Conservation (phyloP, 345 rosid genomes). For the Fremontodendron californicum region DNA sequence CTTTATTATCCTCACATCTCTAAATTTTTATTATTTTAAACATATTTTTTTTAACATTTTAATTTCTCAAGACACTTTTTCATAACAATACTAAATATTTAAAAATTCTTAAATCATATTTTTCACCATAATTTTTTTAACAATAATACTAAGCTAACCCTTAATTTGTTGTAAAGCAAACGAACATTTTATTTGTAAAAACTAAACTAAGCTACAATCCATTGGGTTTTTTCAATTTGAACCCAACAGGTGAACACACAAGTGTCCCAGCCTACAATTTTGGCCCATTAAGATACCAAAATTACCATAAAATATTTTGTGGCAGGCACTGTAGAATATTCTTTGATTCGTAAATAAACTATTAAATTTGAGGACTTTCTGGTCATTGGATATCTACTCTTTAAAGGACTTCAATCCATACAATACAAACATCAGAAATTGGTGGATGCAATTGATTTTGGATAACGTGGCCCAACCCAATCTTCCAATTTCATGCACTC, state of each 20-base stretch:
- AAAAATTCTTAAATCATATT: too few relatives aligned
- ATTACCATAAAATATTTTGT: constrained; percentile 1
- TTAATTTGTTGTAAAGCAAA: too few relatives aligned
- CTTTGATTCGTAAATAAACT: constrained; percentile 15
- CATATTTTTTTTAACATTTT: too few relatives aligned
- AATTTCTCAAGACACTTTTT: too few relatives aligned
- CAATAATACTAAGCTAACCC: too few relatives aligned
- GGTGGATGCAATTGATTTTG: constrained; percentile 59
- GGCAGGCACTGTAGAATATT: constrained; percentile 22
- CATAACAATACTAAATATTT: too few relatives aligned
- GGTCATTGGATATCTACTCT: neutral
- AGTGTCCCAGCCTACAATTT: neutral
- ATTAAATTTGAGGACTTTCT: neutral
- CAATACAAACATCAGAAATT: constrained; percentile 29
- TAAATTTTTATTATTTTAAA: too few relatives aligned
- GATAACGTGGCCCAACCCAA: constrained; percentile 63
- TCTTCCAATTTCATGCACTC: constrained; percentile 38
- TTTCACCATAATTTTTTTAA: too few relatives aligned
- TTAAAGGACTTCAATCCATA: constrained; percentile 4
- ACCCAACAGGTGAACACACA: too few relatives aligned
- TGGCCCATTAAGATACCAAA: neutral
- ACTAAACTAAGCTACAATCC: neutral
- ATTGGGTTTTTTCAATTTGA: neutral
- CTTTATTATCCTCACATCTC: too few relatives aligned
- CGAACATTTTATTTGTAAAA: too few relatives aligned